phyloP scores from a whole-genome alignment of 2,329 filamentous ascomycete genomes.

The Leptosphaerulina australis region DNA sequence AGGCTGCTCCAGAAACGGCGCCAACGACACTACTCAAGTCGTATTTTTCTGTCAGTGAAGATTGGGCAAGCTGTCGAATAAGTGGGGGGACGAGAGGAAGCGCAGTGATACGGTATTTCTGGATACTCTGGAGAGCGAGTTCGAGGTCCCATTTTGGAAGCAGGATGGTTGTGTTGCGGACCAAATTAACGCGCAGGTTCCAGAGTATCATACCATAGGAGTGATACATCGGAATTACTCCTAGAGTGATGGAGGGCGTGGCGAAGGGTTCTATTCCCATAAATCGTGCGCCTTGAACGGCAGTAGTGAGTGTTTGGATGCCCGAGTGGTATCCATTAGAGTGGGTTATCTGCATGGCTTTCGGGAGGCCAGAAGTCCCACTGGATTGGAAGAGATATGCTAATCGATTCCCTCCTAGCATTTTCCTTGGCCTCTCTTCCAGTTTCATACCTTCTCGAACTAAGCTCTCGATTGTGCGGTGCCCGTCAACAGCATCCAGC shows the following conservation, averaged over 20 bases:
- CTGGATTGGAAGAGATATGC: constrained; percentile 41
- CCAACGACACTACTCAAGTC: constrained; percentile 32
- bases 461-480: constrained; percentile 35
- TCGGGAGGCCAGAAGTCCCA: constrained; percentile 41
- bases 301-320: constrained; percentile 34
- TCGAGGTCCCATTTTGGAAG: constrained; percentile 39
- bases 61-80: constrained; percentile 37
- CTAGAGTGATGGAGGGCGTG: constrained; percentile 21
- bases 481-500: constrained; percentile 24
- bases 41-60: constrained; percentile 36
- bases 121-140: constrained; percentile 32
- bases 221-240: constrained; percentile 42
- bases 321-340: constrained; percentile 35
- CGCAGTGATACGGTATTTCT: constrained; percentile 35
- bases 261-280: constrained; percentile 30
- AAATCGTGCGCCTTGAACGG: constrained; percentile 29
- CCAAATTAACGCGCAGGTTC: constrained; percentile 37
- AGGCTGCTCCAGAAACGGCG: constrained; percentile 36
- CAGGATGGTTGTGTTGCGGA: constrained; percentile 31
- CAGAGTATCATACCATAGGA: constrained; percentile 43
- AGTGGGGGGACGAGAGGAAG: constrained; percentile 39
- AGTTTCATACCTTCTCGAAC: constrained; percentile 28
- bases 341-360: constrained; percentile 45
- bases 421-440: constrained; percentile 25
- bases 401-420: constrained; percentile 33